Percentiles rank a stretch among this genome's conserved stretches.
Conservation (phyloP, 257 asterid genomes). For the Scutellaria barbata region DNA sequence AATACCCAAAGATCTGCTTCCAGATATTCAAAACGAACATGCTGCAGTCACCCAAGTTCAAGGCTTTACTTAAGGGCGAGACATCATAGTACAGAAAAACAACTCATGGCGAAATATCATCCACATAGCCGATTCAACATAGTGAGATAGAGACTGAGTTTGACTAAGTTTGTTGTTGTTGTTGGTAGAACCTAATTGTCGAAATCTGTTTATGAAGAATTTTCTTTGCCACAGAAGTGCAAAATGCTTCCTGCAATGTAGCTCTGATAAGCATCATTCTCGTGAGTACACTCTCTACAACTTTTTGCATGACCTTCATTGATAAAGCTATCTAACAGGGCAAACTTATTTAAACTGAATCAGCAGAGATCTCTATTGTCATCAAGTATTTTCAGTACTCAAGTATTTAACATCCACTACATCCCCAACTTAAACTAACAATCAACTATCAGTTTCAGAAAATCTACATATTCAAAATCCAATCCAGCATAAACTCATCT, state of each 20-base stretch:
- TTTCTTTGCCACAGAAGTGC: constrained; percentile 1
- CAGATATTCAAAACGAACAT: not conserved
- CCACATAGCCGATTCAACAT: no score
- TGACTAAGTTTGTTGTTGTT: no score
- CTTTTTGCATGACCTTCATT: not conserved
- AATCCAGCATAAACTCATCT: no score
- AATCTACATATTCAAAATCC: no score
- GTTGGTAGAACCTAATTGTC: not conserved
- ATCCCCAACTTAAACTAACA: not conserved
- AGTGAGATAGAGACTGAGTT: no score
- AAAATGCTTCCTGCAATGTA: not conserved
- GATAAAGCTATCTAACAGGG: not conserved
- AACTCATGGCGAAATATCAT: no score
- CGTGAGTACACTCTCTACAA: not conserved
- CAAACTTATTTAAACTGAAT: constrained; percentile 1
- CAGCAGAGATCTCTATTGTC: constrained; percentile 4
- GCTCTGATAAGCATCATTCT: not conserved
- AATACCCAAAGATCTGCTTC: constrained; percentile 9
- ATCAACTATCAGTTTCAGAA: not conserved
- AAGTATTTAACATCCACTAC: not conserved
- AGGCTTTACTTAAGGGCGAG: not conserved
- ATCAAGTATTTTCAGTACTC: not conserved
- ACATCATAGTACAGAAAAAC: not conserved
- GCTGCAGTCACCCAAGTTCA: not conserved
- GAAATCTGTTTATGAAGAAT: not conserved